Base-by-base conservation (phyloP, 768 basidiomycete genomes). In the Boletus bicolor region DNA sequence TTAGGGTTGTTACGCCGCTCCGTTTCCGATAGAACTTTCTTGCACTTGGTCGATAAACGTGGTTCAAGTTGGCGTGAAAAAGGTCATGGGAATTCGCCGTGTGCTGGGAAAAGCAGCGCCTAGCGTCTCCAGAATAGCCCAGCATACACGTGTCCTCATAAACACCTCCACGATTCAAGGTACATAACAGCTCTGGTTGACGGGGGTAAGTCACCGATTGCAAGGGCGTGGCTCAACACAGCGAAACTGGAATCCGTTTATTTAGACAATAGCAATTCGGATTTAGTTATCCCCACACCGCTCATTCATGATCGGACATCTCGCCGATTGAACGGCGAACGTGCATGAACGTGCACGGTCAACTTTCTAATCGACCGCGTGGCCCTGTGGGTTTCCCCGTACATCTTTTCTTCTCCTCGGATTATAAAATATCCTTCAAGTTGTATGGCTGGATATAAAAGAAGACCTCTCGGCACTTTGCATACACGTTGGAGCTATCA, bases 291-390 rank as follows among this genome's bases (percentile, higher is more conserved):
- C 19, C 8, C 21, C n/a, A 6, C 36, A 39, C 37, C 7, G 28
- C 19, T n/a, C 10, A 7, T 15, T 37, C 44, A 5, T 35, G 53
- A 26, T 44, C 43, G 11, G n/a, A 38, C n/a, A 34, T 38, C 11
- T 10, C 43, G 39, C 43, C 12, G n/a, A 37, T 55, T 38, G 7
- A 52, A 26, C 30, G 55, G 43, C 50, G 57, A 64, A 66, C 53
- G 64, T 65, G 54, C 53, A 51, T 54, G 35, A 15, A 12, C 41
- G 38, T 30, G 28, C 17, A 7, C 8, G 3, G 7, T 43, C 4
- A 11, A 15, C 5, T 21, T 17, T 30, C n/a, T 30, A 19, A 24
- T 24, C 6, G 26, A 35, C 32, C 42, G n/a, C 45, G 36, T 65
- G 55, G 6, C 24, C 17, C 21, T 30, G 37, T 55, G 35, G 2